These are phyloP conservation scores for Trypanosoma scelopori DNA, from an alignment of 208 protist genomes.

Conservation along the genomic window DNA sequence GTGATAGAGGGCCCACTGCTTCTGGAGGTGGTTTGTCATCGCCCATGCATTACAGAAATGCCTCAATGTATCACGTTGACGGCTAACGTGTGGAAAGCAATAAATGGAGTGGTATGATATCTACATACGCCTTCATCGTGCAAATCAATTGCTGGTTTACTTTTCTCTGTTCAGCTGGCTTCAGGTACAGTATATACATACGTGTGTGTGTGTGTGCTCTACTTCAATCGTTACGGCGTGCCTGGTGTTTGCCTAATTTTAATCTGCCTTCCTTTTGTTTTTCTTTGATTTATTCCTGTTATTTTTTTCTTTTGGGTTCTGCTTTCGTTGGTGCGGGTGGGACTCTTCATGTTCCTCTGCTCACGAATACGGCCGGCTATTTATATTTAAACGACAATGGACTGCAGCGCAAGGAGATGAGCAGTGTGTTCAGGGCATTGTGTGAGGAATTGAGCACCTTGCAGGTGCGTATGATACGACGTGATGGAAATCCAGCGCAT, in stretches of 20 bases:
- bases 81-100: not conserved
- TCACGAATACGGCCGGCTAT: not conserved
- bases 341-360: not conserved
- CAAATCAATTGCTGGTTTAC: too few relatives aligned
- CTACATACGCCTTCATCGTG: too few relatives aligned
- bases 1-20: not conserved
- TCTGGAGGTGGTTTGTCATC: not conserved
- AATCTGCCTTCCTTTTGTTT: too few relatives aligned
- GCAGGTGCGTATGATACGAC: constrained; percentile 72
- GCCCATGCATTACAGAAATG: not conserved
- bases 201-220: too few relatives aligned
- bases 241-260: too few relatives aligned
- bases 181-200: too few relatives aligned
- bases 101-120: not conserved
- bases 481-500: constrained; percentile 38
- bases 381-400: not conserved
- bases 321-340: too few relatives aligned
- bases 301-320: too few relatives aligned
- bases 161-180: too few relatives aligned
- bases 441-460: constrained; percentile 74
- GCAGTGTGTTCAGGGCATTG: constrained; percentile 31
- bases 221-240: too few relatives aligned
- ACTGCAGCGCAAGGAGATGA: constrained; percentile 2
- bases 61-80: not conserved
- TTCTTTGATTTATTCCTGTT: too few relatives aligned